These are phyloP conservation scores for Psophocarpus tetragonolobus DNA, from an alignment of 306 rosid genomes.

Conservation along the genomic window DNA sequence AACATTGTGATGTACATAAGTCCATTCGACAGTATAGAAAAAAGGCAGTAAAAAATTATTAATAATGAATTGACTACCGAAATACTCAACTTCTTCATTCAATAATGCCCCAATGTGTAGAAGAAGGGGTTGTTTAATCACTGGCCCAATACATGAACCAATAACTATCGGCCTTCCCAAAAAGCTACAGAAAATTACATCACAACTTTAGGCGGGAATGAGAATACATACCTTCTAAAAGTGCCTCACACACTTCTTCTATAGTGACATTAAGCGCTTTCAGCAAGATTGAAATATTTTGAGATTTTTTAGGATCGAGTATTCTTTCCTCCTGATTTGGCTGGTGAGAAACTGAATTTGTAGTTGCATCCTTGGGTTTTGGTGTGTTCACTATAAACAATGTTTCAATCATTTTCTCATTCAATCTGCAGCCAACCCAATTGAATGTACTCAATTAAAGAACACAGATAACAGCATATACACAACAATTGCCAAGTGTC, in stretches of 20 bases:
- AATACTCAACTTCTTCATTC: neutral
- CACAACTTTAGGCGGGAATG: neutral
- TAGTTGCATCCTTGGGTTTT: slow-evolving; percentile 50
- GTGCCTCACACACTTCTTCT: slow-evolving; percentile 90
- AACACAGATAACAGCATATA: slow-evolving; percentile 16
- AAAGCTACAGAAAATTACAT: neutral
- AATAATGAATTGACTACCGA: neutral
- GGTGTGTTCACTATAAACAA: slow-evolving; percentile 66
- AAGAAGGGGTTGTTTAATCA: neutral
- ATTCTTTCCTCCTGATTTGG: slow-evolving; percentile 67
- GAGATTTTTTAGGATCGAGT: slow-evolving; percentile 95
- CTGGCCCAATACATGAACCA: neutral
- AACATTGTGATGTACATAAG: neutral
- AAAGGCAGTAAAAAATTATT: neutral
- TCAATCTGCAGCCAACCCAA: slow-evolving; percentile 66
- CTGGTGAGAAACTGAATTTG: slow-evolving; percentile 39
- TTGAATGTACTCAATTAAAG: slow-evolving; percentile 31
- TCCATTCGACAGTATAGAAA: neutral
- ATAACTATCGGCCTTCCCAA: neutral
- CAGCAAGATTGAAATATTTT: slow-evolving; percentile 86
- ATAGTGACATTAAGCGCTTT: slow-evolving; percentile 84
- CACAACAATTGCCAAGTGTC: neutral
- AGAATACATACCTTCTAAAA: slow-evolving; percentile 71
- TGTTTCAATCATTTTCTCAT: slow-evolving; percentile 92
- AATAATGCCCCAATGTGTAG: neutral